These are phyloP conservation scores for Abelmoschus esculentus DNA, from an alignment of 345 rosid species.

Conservation along the genomic window DNA sequence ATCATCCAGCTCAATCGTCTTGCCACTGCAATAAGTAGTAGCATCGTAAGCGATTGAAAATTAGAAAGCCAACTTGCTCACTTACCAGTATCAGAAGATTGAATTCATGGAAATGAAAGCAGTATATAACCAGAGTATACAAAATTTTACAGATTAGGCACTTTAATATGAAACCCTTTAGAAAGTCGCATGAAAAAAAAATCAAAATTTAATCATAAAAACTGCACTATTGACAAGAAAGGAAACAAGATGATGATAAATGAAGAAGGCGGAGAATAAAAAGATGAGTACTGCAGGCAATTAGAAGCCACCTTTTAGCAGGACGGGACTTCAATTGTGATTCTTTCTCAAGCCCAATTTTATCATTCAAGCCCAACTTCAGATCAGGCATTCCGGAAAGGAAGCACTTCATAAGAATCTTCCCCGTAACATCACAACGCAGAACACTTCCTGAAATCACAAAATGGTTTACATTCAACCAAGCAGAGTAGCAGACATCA, in stretches of 20 bases:
- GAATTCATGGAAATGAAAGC: not conserved
- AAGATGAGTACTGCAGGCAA: not conserved
- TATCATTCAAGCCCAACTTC: conserved; percentile 66
- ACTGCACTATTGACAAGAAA: not conserved
- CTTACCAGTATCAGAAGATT: not conserved
- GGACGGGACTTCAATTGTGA: conserved; percentile 95
- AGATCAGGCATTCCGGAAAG: conserved; percentile 99
- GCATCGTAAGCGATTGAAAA: not conserved
- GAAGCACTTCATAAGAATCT: conserved; percentile 96
- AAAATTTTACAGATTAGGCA: not conserved
- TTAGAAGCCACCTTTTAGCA: conserved; percentile 62
- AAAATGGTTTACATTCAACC: conserved; percentile 14
- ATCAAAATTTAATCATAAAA: not conserved
- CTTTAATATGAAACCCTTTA: not conserved
- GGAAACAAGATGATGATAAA: not conserved
- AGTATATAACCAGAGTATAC: not conserved
- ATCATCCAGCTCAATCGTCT: conserved; percentile 98
- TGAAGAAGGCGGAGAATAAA: not conserved
- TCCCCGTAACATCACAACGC: conserved; percentile 94
- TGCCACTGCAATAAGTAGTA: conserved; percentile 54
- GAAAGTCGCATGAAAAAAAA: not conserved
- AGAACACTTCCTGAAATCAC: conserved; percentile 67
- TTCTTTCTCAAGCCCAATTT: conserved; percentile 28
- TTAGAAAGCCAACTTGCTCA: not conserved
- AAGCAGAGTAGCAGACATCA: conserved; percentile 83